Base-by-base conservation (phyloP, 495 filamentous ascomycete genomes). In the Xylaria nigripes region DNA sequence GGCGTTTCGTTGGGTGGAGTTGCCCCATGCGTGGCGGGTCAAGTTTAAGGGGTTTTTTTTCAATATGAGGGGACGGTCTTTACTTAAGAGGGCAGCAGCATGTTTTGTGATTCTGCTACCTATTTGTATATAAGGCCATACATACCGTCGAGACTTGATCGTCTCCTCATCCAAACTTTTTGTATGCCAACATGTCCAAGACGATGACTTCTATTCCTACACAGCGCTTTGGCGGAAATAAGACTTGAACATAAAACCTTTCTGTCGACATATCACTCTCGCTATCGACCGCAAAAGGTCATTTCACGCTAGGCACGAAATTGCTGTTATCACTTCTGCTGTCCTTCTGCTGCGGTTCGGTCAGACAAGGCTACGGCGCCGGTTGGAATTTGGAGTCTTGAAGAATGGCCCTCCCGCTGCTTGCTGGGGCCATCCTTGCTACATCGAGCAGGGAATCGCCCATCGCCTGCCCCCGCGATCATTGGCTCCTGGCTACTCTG, bases 371-470 rank as follows among this genome's bases (percentile, higher is more conserved):
- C 16, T 22, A 43, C 49, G 29, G 15, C 22, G 16, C n/a, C 36
- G 19, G 25, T 15, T 21, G 18, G 4, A 34, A 36, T 36, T 16
- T 29, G 6, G 18, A 0, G 15, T 1, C 19, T 13, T 15, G 16
- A 21, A 36, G 22, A 12, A 40, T 53, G 51, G n/a, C 51, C 18
- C 21, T 46, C 30, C 18, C 42, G 8, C 43, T 53, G 12, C 30
- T 29, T 5, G 2, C 42, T 10, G 51, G 30, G 43, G 51, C 29
- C 0, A 53, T 72, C 42, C 60, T 73, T 48, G 56, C 65, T 34
- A 59, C 69, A 18, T 50, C 70, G 1, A 7, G 30, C 16, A 40
- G 13, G n/a, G 34, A 34, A 40, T 22, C 43, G n/a, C 5, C 21
- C 9, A n/a, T 22, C 23, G 2, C 6, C 19, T 29, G 18, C 27